These are phyloP conservation scores for Nicotiana rustica DNA, from an alignment of 305 asterid species.

Conservation along the genomic window DNA sequence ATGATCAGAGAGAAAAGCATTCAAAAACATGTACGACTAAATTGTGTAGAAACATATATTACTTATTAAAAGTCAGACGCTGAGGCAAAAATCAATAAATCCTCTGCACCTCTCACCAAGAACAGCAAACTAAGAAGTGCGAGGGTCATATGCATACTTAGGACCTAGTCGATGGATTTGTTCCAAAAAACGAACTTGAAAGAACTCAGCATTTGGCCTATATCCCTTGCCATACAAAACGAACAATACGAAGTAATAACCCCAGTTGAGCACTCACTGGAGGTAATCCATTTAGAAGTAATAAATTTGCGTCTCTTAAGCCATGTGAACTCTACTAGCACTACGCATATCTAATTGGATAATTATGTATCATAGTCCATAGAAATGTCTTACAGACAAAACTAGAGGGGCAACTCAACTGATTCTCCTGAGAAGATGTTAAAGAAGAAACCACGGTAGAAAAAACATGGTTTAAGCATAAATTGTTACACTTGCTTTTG, in stretches of 20 bases:
- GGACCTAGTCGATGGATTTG: neutral
- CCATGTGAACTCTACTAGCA: neutral
- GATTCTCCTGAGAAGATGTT: constrained; percentile 4
- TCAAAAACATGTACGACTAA: neutral
- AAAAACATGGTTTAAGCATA: neutral
- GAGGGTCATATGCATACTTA: neutral
- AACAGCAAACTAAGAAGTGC: neutral
- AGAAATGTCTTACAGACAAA: neutral
- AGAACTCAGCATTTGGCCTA: neutral
- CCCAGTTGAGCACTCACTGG: neutral
- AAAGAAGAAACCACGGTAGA: neutral
- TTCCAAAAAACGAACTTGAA: neutral
- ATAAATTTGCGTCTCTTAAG: neutral
- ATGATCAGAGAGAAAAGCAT: constrained; percentile 10
- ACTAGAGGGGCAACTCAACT: neutral
- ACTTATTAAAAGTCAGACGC: neutral
- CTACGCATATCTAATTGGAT: neutral
- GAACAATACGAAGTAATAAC: neutral
- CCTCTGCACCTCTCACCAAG: neutral
- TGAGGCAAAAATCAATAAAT: neutral
- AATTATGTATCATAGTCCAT: neutral
- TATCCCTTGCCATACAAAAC: neutral
- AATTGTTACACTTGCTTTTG: neutral
- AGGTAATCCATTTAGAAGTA: neutral
- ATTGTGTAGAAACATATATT: neutral